phyloP scores from a whole-genome alignment of 2,329 filamentous ascomycete species.

The Bipolaris victoriae region DNA sequence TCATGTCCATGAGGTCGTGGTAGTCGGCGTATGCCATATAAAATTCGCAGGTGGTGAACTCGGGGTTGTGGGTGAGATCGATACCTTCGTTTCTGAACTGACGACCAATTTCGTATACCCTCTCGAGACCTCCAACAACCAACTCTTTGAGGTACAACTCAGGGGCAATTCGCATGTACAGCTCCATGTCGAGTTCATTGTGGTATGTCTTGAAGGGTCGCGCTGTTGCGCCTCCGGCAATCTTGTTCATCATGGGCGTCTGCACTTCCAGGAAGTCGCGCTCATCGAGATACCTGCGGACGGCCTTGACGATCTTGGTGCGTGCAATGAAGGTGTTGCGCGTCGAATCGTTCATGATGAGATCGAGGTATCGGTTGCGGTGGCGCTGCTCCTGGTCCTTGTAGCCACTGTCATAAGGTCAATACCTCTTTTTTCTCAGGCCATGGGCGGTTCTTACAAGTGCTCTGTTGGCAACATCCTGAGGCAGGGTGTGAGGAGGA shows the following conservation, averaged over 20 bases:
- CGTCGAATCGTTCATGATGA: conserved; percentile 93
- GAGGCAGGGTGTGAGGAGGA: conserved; percentile 86
- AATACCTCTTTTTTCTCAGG: neutral
- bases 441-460: conserved; percentile 54
- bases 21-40: conserved; percentile 75
- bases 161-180: conserved; percentile 93
- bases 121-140: conserved; percentile 90
- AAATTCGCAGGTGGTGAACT: conserved; percentile 98
- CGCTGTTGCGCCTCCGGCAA: conserved; percentile 93
- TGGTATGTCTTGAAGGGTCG: conserved; percentile 95
- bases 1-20: conserved; percentile 87
- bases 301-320: conserved; percentile 85
- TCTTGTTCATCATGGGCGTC: conserved; percentile 94
- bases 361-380: conserved; percentile 90
- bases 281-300: conserved; percentile 86
- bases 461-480: conserved; percentile 80
- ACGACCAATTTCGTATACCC: conserved; percentile 93
- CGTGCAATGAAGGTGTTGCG: conserved; percentile 84
- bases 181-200: conserved; percentile 92
- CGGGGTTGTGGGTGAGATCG: conserved; percentile 94
- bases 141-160: conserved; percentile 97
- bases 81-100: conserved; percentile 95
- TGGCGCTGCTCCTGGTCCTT: conserved; percentile 94
- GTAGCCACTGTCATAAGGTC: conserved; percentile 70
- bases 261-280: conserved; percentile 92